phyloP scores from a whole-genome alignment of 2,329 filamentous ascomycete genomes.

The Venturia oleaginea region DNA sequence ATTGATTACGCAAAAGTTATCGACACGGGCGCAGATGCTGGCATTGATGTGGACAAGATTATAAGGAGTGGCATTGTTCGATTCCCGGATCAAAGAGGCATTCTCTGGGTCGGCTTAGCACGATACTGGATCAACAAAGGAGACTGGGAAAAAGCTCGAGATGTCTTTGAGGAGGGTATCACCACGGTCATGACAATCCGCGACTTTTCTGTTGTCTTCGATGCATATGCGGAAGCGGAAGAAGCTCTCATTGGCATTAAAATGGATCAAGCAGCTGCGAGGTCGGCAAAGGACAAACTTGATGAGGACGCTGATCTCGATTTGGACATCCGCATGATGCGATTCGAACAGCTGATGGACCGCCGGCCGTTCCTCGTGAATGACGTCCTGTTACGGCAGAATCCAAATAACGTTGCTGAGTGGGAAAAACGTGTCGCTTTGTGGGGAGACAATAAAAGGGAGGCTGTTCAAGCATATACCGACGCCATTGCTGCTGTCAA shows the following conservation, averaged over 20 bases:
- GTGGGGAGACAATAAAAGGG: slow-evolving; percentile 86
- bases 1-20: slow-evolving; percentile 86
- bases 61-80: slow-evolving; percentile 83
- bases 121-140: slow-evolving; percentile 94
- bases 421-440: slow-evolving; percentile 96
- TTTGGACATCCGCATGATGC: slow-evolving; percentile 92
- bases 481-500: slow-evolving; percentile 87
- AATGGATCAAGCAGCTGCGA: slow-evolving; percentile 75
- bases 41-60: slow-evolving; percentile 85
- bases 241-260: slow-evolving; percentile 87
- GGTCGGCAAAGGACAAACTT: slow-evolving; percentile 67
- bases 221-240: slow-evolving; percentile 93
- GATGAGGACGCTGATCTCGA: slow-evolving; percentile 87
- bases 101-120: slow-evolving; percentile 87
- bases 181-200: slow-evolving; percentile 98
- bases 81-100: slow-evolving; percentile 89
- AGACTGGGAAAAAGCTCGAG: slow-evolving; percentile 84
- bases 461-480: slow-evolving; percentile 90
- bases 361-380: slow-evolving; percentile 91
- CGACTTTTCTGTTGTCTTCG: slow-evolving; percentile 93
- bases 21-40: slow-evolving; percentile 67
- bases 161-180: slow-evolving; percentile 92
- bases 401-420: slow-evolving; percentile 90
- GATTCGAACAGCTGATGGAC: slow-evolving; percentile 98
- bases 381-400: slow-evolving; percentile 88